Evolutionary conservation across 148 eudicot genomes (phyloP), one percentile per base, ranked within the genome.

Genomic region (Persicaria maculosa): DNA sequence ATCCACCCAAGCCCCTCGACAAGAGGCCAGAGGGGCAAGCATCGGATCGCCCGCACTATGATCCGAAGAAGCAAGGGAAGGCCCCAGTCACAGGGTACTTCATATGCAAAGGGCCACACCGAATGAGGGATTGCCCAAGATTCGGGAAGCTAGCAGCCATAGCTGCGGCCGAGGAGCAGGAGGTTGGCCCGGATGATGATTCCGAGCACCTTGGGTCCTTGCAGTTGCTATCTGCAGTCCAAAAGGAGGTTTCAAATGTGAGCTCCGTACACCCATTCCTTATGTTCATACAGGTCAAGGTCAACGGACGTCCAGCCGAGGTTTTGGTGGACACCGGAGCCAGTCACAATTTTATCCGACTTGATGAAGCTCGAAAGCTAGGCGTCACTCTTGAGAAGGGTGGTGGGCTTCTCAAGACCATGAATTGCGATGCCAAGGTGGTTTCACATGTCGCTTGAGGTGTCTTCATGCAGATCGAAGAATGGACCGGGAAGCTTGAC

Each of bases 291-390:
- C 20, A 40, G 5, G 0, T 61, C 2, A 8, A 9, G 22, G 48
- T 73, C 40, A 72, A 50, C 16, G 65, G 65, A 4, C 1, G 5
- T 4, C 2, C 10, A 9, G 9, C 1, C 3, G 44, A 73, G 20
- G 20, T 22, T 6, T 55, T 73, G 36, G 65, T 73, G 0, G 47
- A 73, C 65, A 73, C 47, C 0, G 65, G 65, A 0, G 65, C 48
- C 7, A 20, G 2, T 1, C 48, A 73, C n/a, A 73, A 53, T 61
- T 81, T 71, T 48, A 65, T 75, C 40, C 70, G 58, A 1, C 58
- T 62, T 8, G 76, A 75, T 4, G 17, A 68, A 17, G 50, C 50
- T 17, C 12, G 20, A 4, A 3, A 22, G 71, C 14, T 75, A 20
- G 20, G 19, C 1, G 5, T 47, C 1, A 4, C 47, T 8, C 20